These are phyloP conservation scores for Eimeria necatrix DNA, from an alignment of 169 alveolate genomes.

Conservation along the genomic window DNA sequence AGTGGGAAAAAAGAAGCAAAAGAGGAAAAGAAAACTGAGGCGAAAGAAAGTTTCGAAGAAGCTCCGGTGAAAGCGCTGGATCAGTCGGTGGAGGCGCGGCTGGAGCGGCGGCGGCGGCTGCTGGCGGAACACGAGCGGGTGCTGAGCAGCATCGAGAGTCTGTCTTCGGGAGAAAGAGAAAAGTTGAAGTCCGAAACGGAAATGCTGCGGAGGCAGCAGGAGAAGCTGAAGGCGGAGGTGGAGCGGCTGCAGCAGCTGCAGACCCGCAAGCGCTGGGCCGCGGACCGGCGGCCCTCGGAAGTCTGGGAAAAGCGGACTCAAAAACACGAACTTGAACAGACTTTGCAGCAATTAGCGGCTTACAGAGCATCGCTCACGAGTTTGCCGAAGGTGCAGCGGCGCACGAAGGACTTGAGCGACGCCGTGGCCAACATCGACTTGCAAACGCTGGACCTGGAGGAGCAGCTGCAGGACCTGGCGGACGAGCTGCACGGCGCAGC, in stretches of 20 bases:
- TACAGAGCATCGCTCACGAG: background rate
- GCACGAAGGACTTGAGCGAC: background rate
- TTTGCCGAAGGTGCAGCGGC: constrained; percentile 1
- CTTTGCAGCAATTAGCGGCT: constrained; percentile 27
- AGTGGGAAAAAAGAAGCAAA: background rate
- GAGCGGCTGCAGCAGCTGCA: background rate
- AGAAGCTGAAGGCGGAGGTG: background rate
- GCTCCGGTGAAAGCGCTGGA: background rate
- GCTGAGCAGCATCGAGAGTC: background rate
- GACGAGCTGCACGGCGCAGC: constrained; percentile 27
- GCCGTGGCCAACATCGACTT: constrained; percentile 12
- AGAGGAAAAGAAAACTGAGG: background rate
- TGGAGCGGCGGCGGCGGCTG: background rate
- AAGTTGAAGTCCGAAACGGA: background rate
- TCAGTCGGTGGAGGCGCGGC: constrained; percentile 12
- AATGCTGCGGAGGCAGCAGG: constrained; percentile 45
- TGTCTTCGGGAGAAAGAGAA: background rate
- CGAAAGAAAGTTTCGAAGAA: background rate
- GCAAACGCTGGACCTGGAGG: constrained; percentile 42
- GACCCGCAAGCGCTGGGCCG: background rate
- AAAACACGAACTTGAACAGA: constrained; percentile 57
- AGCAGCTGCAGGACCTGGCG: constrained; percentile 18
- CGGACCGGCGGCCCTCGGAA: constrained; percentile 60
- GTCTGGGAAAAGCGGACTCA: constrained; percentile 56
- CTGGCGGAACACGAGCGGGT: constrained; percentile 33